Conservation (phyloP, 192 early-diverging fungal species). For the Paraglomus brasilianum region DNA sequence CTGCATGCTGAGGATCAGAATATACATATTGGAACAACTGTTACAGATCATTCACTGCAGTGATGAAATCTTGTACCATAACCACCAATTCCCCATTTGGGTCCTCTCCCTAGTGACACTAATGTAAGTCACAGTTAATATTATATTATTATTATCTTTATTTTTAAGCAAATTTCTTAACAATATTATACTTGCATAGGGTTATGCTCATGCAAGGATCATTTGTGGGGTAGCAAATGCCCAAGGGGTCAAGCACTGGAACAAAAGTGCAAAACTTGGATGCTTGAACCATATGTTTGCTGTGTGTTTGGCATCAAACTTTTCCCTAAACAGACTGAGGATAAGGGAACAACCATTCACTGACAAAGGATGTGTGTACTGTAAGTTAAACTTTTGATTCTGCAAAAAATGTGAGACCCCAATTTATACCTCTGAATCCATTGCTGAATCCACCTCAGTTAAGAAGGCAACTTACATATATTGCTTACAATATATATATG, state of each 20-base stretch:
- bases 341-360: neutral
- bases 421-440: too few relatives aligned
- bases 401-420: too few relatives aligned
- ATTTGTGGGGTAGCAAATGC: neutral
- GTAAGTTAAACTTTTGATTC: too few relatives aligned
- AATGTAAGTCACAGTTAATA: conserved; percentile 5
- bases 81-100: neutral
- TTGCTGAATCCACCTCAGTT: too few relatives aligned
- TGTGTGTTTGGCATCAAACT: conserved; percentile 24
- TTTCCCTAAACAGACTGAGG: conserved; percentile 6
- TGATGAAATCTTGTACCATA: neutral
- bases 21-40: too few relatives aligned
- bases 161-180: conserved; percentile 3
- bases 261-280: conserved; percentile 9
- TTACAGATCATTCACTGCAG: too few relatives aligned
- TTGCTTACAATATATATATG: too few relatives aligned
- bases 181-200: conserved; percentile 2
- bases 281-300: conserved; percentile 16
- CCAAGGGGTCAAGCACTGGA: neutral
- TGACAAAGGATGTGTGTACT: conserved; percentile 18
- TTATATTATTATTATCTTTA: neutral
- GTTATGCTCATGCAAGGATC: conserved; percentile 11
- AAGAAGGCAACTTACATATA: too few relatives aligned
- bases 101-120: neutral
- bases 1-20: too few relatives aligned